Base-by-base conservation (phyloP, 805 yeast genomes). In the Grigorovia transvaalensis region DNA sequence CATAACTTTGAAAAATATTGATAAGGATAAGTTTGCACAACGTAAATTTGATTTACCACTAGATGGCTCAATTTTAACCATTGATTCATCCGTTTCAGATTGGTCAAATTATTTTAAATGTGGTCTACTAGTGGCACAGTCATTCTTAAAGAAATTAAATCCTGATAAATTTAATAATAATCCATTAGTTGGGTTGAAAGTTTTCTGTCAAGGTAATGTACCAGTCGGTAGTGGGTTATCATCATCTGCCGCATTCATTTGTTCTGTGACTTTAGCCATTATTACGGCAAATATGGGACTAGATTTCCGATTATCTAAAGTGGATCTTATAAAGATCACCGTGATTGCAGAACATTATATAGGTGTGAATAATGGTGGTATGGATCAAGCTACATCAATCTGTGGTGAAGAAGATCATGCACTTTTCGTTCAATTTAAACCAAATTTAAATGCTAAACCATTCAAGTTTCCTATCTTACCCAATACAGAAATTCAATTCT, bases 301-400 rank as follows among this genome's bases (percentile, higher is more conserved):
- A 0, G 55, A 53, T 42, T 61, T 53, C 43, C 54, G 59, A 5
- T 65, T 82, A 46, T 56, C 78, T 49, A 80, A 81, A 59, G 65
- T 71, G 9, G 82, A 75, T 53, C 71, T 84, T 52, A 79, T 83
- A 30, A 65, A 69, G 48, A 78, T 83, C 48, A 81, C 88, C 6
- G 81, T 79, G 45, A 80, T 77, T 4, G 79, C 82, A 41, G 89
- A 84, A 61, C 86, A 82, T 66, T 79, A 79, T 51, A 79, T 84
- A 20, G 89, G 89, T 27, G 85, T 84, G 49, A 83, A 81, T 60
- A 80, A 84, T 42, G 90, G 89, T n/a, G 89, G 90, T 40, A 78
- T 84, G 85, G 89, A 84, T 62, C 89, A 84, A 68, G 76, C 84
- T 46, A 88, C 89, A 2, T 78, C 85, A 0, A 74, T 84, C 27